Conservation (phyloP, 176 grass and related monocot genomes). For the Chrysopogon serrulatus region DNA sequence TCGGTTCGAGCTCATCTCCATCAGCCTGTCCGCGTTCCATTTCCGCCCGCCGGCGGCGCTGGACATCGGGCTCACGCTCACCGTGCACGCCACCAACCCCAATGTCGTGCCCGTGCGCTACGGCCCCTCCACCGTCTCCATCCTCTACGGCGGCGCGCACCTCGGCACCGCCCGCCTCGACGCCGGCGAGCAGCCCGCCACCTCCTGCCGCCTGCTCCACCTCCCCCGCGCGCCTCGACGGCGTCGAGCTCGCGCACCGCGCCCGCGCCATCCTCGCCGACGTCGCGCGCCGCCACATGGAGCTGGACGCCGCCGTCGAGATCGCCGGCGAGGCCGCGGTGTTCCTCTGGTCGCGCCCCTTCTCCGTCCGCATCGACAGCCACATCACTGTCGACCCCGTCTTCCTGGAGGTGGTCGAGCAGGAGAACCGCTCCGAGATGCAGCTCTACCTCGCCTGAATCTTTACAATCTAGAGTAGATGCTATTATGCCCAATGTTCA, state of each 20-base stretch:
- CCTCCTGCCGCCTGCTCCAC: constrained; percentile 74
- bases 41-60: constrained; percentile 56
- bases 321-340: constrained; percentile 51
- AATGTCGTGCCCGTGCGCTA: constrained; percentile 74
- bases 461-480: neutral
- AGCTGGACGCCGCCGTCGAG: constrained; percentile 58
- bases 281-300: constrained; percentile 52
- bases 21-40: constrained; percentile 67
- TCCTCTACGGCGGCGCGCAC: constrained; percentile 63
- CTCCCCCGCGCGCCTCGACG: constrained; percentile 64
- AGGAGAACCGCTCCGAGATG: constrained; percentile 59
- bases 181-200: constrained; percentile 60
- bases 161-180: constrained; percentile 65
- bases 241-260: constrained; percentile 59
- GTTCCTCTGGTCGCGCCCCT: constrained; percentile 50
- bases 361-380: constrained; percentile 65
- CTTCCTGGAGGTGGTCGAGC: constrained; percentile 70
- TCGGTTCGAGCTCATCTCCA: constrained; percentile 78
- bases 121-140: constrained; percentile 53
- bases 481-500: neutral
- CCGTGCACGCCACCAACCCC: constrained; percentile 82
- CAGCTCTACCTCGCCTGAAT: constrained; percentile 42
- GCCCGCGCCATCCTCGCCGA: constrained; percentile 44
- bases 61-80: constrained; percentile 77
- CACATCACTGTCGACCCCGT: constrained; percentile 72